Evolutionary conservation across 768 basidiomycete genomes (phyloP).

Genomic region (Kwoniella newhampshirensis): DNA sequence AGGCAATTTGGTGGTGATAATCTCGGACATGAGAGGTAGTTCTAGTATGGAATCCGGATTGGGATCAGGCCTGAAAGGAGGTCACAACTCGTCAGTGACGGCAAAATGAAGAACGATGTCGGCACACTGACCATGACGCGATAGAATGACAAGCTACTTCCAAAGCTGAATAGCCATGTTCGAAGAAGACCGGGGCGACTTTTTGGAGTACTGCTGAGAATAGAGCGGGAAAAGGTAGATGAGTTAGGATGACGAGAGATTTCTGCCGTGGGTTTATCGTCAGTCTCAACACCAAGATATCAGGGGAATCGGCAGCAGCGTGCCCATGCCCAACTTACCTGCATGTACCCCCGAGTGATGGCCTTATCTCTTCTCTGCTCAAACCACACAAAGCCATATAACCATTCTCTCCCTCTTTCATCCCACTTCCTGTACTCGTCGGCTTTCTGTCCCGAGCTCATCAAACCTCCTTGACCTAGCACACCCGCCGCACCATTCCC

Average conservation of each 20-base stretch:
- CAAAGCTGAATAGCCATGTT: slow-evolving; percentile 74
- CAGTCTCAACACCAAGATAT: no score
- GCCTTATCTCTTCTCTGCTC: slow-evolving; percentile 49
- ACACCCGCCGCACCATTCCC: background rate
- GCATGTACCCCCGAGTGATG: slow-evolving; percentile 52
- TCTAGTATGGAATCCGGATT: slow-evolving; percentile 67
- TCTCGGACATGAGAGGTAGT: slow-evolving; percentile 78
- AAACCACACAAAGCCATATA: slow-evolving; percentile 54
- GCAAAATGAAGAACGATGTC: background rate
- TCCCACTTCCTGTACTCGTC: slow-evolving; percentile 53
- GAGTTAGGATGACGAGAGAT: slow-evolving; percentile 77
- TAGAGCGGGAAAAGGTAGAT: slow-evolving; percentile 76
- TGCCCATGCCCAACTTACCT: no score
- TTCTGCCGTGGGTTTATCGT: no score
- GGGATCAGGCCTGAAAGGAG: slow-evolving; percentile 69
- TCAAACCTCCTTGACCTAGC: background rate
- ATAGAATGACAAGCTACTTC: slow-evolving; percentile 85
- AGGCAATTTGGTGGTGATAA: slow-evolving; percentile 72
- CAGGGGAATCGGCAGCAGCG: slow-evolving; percentile 24
- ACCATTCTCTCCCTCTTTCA: slow-evolving; percentile 51
- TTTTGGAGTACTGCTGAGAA: slow-evolving; percentile 68
- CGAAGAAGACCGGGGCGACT: slow-evolving; percentile 66
- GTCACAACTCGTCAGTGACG: slow-evolving; percentile 51
- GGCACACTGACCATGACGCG: slow-evolving; percentile 70
- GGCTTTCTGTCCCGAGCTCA: slow-evolving; percentile 31